Percentiles rank a stretch among this genome's conserved stretches.
Evolutionary conservation across 1,284 basidiomycete genomes (phyloP).

Genomic region (Pseudozyma thailandica): DNA sequence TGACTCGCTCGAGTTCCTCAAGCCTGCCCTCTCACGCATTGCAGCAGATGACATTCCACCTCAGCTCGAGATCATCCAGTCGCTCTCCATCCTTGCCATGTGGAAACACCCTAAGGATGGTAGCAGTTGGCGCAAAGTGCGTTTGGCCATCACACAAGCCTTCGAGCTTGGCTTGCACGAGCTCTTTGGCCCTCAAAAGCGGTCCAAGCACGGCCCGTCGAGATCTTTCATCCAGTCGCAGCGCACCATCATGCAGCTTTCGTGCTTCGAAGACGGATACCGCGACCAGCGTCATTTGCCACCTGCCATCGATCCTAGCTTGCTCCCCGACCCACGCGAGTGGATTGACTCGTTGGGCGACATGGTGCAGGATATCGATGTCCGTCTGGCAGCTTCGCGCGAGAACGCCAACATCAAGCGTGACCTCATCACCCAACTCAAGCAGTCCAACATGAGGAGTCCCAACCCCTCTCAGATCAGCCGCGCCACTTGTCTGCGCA

Average conservation of each 20-base stretch:
- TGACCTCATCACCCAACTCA: constrained; percentile 45
- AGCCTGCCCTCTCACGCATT: constrained; percentile 75
- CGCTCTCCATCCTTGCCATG: constrained; percentile 84
- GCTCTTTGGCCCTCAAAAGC: constrained; percentile 45
- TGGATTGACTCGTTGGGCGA: constrained; percentile 53
- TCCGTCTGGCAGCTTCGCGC: constrained; percentile 50
- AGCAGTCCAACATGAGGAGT: constrained; percentile 37
- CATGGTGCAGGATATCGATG: constrained; percentile 52
- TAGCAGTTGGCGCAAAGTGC: constrained; percentile 68
- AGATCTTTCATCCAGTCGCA: constrained; percentile 48
- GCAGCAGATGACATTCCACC: constrained; percentile 75
- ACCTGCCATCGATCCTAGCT: constrained; percentile 46
- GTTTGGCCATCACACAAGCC: constrained; percentile 65
- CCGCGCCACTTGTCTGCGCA: constrained; percentile 48
- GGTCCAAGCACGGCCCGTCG: constrained; percentile 40
- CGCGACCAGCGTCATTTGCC: constrained; percentile 50
- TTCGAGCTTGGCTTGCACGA: constrained; percentile 68
- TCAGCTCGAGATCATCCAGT: constrained; percentile 82
- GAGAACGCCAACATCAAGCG: constrained; percentile 54
- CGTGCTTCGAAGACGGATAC: constrained; percentile 52
- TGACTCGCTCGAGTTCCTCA: constrained; percentile 71
- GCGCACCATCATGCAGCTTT: constrained; percentile 44
- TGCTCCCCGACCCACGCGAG: constrained; percentile 46
- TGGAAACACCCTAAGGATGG: constrained; percentile 75
- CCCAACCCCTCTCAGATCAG: constrained; percentile 38